Evolutionary conservation across 768 basidiomycete genomes (phyloP).

Genomic region (Boletus bicolor): DNA sequence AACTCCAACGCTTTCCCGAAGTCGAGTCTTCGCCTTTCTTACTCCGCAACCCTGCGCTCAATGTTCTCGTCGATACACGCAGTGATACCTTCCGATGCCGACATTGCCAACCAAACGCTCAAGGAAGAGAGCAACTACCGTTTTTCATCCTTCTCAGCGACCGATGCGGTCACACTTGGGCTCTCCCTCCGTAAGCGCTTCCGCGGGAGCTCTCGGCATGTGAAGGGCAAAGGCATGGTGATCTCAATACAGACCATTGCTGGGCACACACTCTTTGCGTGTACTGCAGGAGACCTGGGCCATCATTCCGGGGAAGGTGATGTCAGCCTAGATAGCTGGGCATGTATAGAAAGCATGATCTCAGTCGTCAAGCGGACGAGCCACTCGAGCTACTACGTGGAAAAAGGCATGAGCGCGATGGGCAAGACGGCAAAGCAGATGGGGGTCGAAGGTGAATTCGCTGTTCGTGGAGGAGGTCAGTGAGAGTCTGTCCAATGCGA

Average conservation of each 20-base stretch:
- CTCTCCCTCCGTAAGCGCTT: slow-evolving; percentile 84
- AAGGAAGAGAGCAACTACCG: slow-evolving; percentile 67
- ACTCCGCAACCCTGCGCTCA: slow-evolving; percentile 8
- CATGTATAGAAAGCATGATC: slow-evolving; percentile 74
- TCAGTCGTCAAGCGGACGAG: slow-evolving; percentile 76
- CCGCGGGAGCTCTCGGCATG: slow-evolving; percentile 63
- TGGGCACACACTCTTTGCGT: slow-evolving; percentile 77
- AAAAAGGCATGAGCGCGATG: slow-evolving; percentile 83
- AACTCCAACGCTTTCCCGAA: not conserved
- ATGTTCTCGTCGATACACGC: slow-evolving; percentile 67
- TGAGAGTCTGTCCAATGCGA: slow-evolving; percentile 3
- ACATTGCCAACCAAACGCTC: slow-evolving; percentile 68
- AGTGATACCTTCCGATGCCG: slow-evolving; percentile 65
- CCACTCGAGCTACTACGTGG: slow-evolving; percentile 82
- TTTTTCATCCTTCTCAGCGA: slow-evolving; percentile 69
- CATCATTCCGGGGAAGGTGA: slow-evolving; percentile 63
- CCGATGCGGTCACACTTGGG: slow-evolving; percentile 77
- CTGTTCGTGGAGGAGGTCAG: slow-evolving; percentile 77
- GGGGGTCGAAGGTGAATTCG: slow-evolving; percentile 62
- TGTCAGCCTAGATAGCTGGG: slow-evolving; percentile 80
- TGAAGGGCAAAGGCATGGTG: slow-evolving; percentile 76
- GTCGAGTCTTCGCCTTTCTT: slow-evolving; percentile 2
- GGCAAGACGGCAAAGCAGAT: slow-evolving; percentile 72
- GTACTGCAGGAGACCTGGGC: slow-evolving; percentile 80
- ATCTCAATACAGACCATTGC: slow-evolving; percentile 77